These are phyloP conservation scores for Botryosphaeria dothidea DNA, from an alignment of 2,329 filamentous ascomycete genomes.

Conservation along the genomic window DNA sequence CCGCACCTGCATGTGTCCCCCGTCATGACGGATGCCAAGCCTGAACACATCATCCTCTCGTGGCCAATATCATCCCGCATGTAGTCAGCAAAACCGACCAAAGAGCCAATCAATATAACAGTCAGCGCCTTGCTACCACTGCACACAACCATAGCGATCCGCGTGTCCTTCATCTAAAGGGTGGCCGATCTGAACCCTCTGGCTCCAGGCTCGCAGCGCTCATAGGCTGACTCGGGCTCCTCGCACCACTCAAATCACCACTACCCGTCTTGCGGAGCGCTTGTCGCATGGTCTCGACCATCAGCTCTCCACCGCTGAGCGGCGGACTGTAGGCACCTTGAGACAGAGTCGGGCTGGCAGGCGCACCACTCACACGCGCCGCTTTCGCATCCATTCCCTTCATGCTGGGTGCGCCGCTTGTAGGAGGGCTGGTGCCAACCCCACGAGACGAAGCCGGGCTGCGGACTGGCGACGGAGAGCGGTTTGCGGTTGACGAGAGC, in stretches of 20 bases:
- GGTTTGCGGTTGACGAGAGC: constrained; percentile 62
- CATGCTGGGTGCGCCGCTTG: constrained; percentile 72
- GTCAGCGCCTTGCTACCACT: not conserved
- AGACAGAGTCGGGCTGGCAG: constrained; percentile 59
- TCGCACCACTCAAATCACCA: constrained; percentile 64
- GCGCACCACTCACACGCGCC: constrained; percentile 39
- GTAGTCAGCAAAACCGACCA: not conserved
- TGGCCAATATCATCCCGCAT: not conserved
- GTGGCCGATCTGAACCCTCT: constrained; percentile 31
- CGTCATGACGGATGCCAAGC: constrained; percentile 1
- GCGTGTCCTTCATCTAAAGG: constrained; percentile 26
- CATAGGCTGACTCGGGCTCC: constrained; percentile 41
- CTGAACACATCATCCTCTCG: constrained; percentile 7
- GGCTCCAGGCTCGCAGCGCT: constrained; percentile 42
- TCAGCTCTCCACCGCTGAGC: constrained; percentile 67
- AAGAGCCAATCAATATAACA: not conserved
- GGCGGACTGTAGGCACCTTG: constrained; percentile 56
- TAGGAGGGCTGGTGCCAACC: constrained; percentile 69
- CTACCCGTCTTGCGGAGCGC: constrained; percentile 83
- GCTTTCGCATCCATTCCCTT: constrained; percentile 66
- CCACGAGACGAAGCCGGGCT: constrained; percentile 76
- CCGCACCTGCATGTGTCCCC: constrained; percentile 1
- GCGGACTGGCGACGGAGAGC: constrained; percentile 77
- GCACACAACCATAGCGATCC: not conserved
- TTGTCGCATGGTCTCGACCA: constrained; percentile 92